Evolutionary conservation across 768 basidiomycete species (phyloP), one percentile per base, ranked within the genome.

Genomic region (Boletus rufocinnamomeus): DNA sequence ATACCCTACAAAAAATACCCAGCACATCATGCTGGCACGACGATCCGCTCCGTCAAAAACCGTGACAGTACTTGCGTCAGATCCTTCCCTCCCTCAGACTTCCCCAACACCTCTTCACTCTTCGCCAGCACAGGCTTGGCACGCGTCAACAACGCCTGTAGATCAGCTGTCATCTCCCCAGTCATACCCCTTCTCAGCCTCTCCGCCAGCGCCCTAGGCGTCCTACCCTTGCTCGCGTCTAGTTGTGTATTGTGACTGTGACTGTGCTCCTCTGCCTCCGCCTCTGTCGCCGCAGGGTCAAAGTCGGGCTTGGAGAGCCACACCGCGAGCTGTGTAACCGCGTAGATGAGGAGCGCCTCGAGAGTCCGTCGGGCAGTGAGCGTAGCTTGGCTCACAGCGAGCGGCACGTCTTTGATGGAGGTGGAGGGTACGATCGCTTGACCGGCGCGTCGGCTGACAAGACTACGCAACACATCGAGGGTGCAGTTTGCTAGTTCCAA

Each of bases 401-500:
- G 67, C 1, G 79, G 71, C 35, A 69, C 30, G 60, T 74, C 62
- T 64, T 70, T 63, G 60, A 68, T 40, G 1, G 73, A 74, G 2
- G 66, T 66, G 8, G 64, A 60, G 2, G 75, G 69, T 0, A 80
- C 76, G 25, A 86, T 74, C 30, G 79, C 78, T 66, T 88, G 84
- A 10, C 81, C 79, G 0, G 83, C 76, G 1, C 88, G 87, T 25
- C 82, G 80, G 56, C 81, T 81, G 41, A 84, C 80, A 34, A 93
- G 83, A 54, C 85, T 82, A 9, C 84, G 80, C 41, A 94, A 77
- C 19, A 90, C 79, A 61, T 94, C 93, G 37, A 91, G 76, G 1
- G 88, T 85, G 58, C 84, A 85, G 56, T 88, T 91, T 2, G 85
- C 90, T 5, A 95, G 75, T 73, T 95, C 93, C n/a, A 94, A 80